Evolutionary conservation across 495 filamentous ascomycete genomes (phyloP).

Genomic region (Penicillium crystallinum): DNA sequence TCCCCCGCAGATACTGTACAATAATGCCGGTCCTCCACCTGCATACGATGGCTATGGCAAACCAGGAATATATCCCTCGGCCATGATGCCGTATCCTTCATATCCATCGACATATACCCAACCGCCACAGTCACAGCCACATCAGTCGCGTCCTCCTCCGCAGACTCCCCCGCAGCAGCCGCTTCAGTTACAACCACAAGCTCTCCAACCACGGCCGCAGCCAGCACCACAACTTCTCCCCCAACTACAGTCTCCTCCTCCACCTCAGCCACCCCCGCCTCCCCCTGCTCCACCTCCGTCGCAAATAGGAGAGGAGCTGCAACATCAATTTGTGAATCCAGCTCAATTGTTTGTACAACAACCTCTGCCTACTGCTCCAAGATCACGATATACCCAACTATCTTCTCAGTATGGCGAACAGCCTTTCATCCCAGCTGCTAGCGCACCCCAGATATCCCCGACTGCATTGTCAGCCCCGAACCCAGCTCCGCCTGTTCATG

Average conservation of each 20-base stretch:
- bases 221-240: constrained; percentile 11
- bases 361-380: constrained; percentile 28
- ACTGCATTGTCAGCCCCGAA: constrained; percentile 4
- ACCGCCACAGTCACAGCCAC: constrained; percentile 20
- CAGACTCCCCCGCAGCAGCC: constrained; percentile 15
- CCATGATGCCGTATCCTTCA: constrained; percentile 34
- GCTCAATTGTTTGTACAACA: constrained; percentile 37
- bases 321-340: constrained; percentile 44
- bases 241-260: constrained; percentile 18
- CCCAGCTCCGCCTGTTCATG: background rate
- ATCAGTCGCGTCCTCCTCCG: constrained; percentile 9
- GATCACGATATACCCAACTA: constrained; percentile 22
- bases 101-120: constrained; percentile 24
- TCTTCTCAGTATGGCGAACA: constrained; percentile 26
- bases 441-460: constrained; percentile 18
- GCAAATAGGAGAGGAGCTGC: constrained; percentile 19
- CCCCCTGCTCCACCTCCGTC: constrained; percentile 29
- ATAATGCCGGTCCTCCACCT: constrained; percentile 32
- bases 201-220: constrained; percentile 9
- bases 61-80: constrained; percentile 31
- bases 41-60: constrained; percentile 40
- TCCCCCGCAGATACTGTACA: constrained; percentile 38
- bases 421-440: constrained; percentile 20
- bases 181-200: constrained; percentile 11
- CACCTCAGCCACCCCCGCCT: constrained; percentile 16